phyloP scores from a whole-genome alignment of 495 filamentous ascomycete species.

The Hypoxylon perforatum region DNA sequence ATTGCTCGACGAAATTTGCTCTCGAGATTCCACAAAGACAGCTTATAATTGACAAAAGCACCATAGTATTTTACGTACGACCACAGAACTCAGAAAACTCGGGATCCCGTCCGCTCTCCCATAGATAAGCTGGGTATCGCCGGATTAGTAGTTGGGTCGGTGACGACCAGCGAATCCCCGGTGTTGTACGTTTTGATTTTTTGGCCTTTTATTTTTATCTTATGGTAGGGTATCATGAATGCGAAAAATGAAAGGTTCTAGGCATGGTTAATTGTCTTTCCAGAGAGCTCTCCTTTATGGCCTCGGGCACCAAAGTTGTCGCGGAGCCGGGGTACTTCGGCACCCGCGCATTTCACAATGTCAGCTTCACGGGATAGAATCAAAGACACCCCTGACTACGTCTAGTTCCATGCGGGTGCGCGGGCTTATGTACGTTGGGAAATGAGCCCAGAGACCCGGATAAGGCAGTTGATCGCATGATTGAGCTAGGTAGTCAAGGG shows the following conservation, averaged over 20 bases:
- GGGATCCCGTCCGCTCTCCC: conserved; percentile 65
- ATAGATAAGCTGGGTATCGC: conserved; percentile 53
- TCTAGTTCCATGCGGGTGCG: conserved; percentile 1
- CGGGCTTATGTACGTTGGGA: not conserved
- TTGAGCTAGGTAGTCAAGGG: conserved; percentile 56
- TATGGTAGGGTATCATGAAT: too few relatives aligned
- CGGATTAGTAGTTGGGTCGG: conserved; percentile 61
- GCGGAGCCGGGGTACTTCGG: conserved; percentile 15
- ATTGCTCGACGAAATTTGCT: conserved; percentile 92
- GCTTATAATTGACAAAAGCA: too few relatives aligned
- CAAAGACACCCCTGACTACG: conserved; percentile 11
- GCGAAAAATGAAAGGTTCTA: too few relatives aligned
- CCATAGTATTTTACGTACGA: too few relatives aligned
- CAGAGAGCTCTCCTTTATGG: conserved; percentile 11
- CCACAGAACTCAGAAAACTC: conserved; percentile 57
- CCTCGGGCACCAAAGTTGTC: conserved; percentile 12
- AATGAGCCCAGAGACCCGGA: conserved; percentile 54
- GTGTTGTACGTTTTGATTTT: conserved; percentile 61
- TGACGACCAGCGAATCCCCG: conserved; percentile 61
- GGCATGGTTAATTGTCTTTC: conserved; percentile 13
- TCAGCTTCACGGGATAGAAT: conserved; percentile 13
- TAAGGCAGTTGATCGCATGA: conserved; percentile 48
- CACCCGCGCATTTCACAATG: conserved; percentile 26
- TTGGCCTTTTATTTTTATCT: too few relatives aligned
- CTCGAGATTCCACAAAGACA: too few relatives aligned